Evolutionary conservation across 176 grass and related monocot genomes (phyloP), one percentile per base, ranked within the genome.

Genomic region (Aegilops bicornis): DNA sequence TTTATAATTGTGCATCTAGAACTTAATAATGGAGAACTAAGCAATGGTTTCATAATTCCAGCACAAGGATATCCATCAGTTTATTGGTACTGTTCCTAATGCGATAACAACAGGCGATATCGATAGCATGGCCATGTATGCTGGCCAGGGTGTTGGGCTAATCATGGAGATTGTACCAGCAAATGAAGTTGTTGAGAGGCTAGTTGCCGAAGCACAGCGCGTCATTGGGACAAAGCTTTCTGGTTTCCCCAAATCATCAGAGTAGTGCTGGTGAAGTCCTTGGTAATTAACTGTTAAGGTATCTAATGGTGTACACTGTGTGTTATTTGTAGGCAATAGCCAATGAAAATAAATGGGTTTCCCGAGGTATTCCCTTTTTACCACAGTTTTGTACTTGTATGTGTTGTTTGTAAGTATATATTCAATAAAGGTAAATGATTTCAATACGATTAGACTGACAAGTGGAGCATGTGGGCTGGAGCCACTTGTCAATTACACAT

Each of bases 51-150:
- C 11, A 42, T 31, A 25, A 83, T 82, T 76, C 11, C 88, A 96
- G 97, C 68, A 72, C 79, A 98, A 64, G 88, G 97, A 94, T 64
- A 50, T 98, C 45, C 88, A 42, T 29, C 81, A 76, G 17, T 94
- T 92, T 91, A 88, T 92, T 3, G 94, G 97, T 77, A 88, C 90
- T 64, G 87, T 94, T 86, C 97, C 97, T 77, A 96, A 98, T 74
- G 86, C 89, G 64, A 94, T 92, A 62, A 84, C 94, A 42, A 94
- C 87, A 7, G 92, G 97, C 17, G 87, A 96, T 85, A 45, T 98
- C 15, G 25, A 92, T 50, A 90, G 87, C 86, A 92, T 98, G 96
- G 96, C 76, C 72, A 87, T 98, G 93, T 98, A 98, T 87, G 90
- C 88, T 7, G 93, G 96, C 77, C 84, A 94, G 80, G 92, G 90